A percentile compares a stretch with the other conserved stretches of the same genome.
These are phyloP conservation scores for Vitis hybrid DNA, from an alignment of 177 flowering plant genomes.

Conservation along the genomic window DNA sequence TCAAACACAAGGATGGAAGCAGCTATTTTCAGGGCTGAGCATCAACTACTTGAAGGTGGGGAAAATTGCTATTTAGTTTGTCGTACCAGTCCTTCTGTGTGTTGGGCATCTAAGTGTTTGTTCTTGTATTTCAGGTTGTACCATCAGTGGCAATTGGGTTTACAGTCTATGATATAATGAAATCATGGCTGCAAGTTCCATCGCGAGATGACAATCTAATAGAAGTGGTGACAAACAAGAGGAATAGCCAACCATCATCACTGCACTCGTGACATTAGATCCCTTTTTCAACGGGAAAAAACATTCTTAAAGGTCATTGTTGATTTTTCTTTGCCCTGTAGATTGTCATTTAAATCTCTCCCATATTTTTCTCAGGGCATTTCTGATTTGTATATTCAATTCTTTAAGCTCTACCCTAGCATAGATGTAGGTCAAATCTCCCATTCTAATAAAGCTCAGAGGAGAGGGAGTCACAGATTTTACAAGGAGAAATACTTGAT, in stretches of 20 bases:
- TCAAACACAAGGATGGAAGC: conserved; percentile 85
- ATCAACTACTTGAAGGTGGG: conserved; percentile 87
- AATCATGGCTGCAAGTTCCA: conserved; percentile 73
- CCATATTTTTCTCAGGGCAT: neutral
- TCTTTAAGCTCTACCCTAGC: conserved; percentile 15
- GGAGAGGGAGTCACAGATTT: neutral
- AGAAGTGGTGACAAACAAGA: conserved; percentile 39
- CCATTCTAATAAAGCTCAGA: neutral
- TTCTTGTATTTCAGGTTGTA: conserved; percentile 61
- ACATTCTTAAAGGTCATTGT: neutral
- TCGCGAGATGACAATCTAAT: conserved; percentile 56
- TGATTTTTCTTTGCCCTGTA: neutral
- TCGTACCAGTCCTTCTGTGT: neutral
- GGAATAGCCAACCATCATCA: conserved; percentile 37
- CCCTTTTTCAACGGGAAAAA: neutral
- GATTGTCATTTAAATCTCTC: neutral
- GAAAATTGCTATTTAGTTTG: neutral
- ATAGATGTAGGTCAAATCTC: neutral
- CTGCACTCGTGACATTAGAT: conserved; percentile 31
- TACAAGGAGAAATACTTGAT: neutral
- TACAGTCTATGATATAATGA: conserved; percentile 86
- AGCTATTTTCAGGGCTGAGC: conserved; percentile 91
- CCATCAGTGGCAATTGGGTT: conserved; percentile 98
- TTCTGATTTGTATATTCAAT: conserved; percentile 15
- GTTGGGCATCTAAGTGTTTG: neutral